Evolutionary conservation across 495 filamentous ascomycete species (phyloP).

Genomic region (Evansstolkia leycettana): DNA sequence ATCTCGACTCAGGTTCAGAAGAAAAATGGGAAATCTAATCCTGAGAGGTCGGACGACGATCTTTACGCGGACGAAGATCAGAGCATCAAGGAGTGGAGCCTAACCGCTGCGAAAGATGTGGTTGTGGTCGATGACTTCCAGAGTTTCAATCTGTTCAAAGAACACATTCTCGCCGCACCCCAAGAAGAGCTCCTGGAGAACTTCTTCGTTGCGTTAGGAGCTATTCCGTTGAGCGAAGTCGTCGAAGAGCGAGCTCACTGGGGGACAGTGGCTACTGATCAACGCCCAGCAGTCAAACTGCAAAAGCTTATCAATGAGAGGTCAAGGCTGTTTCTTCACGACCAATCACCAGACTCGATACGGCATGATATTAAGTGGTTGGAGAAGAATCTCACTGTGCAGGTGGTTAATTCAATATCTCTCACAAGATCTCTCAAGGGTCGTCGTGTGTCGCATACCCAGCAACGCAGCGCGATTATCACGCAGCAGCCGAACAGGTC

Average conservation of each 20-base stretch:
- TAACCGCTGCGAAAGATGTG: constrained; percentile 56
- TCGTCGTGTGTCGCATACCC: constrained; percentile 49
- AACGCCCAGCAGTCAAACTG: constrained; percentile 42
- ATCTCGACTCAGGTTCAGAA: constrained; percentile 32
- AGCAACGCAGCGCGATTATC: constrained; percentile 57
- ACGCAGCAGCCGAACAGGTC: constrained; percentile 34
- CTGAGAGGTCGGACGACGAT: constrained; percentile 26
- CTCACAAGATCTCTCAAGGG: constrained; percentile 62
- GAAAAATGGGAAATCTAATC: constrained; percentile 11
- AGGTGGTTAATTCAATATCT: constrained; percentile 59
- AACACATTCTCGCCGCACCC: constrained; percentile 67
- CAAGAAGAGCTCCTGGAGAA: constrained; percentile 77
- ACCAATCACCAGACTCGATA: constrained; percentile 52
- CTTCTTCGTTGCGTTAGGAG: constrained; percentile 55
- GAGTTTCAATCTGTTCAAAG: constrained; percentile 72
- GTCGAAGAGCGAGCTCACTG: constrained; percentile 35
- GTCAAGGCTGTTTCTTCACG: constrained; percentile 75
- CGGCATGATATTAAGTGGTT: constrained; percentile 81
- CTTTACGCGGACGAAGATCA: constrained; percentile 53
- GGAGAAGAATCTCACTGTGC: constrained; percentile 71
- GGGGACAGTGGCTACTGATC: constrained; percentile 39
- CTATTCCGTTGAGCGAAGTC: constrained; percentile 27
- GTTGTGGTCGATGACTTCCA: constrained; percentile 80
- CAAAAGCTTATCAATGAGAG: constrained; percentile 75
- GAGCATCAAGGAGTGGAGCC: constrained; percentile 62